Conservation (phyloP, 805 yeast species). For the Candida oleophila region DNA sequence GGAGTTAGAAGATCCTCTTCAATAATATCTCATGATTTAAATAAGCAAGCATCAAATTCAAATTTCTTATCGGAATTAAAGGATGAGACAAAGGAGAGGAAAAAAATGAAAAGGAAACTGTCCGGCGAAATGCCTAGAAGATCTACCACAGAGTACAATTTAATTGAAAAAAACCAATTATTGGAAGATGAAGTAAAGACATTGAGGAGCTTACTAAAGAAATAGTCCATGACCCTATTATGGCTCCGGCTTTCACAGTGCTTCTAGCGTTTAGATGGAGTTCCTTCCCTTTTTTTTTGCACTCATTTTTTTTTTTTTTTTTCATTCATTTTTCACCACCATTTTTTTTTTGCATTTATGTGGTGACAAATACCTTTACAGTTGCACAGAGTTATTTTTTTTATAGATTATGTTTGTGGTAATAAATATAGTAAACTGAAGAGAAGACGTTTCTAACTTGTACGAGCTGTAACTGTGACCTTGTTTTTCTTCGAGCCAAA, state of each 20-base stretch:
- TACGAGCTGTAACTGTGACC: neutral
- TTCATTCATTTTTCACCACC: too few species aligned
- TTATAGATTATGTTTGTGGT: neutral
- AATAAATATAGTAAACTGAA: too few species aligned
- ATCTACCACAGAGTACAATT: constrained; percentile 1
- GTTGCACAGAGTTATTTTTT: too few species aligned
- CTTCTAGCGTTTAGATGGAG: too few species aligned
- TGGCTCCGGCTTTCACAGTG: too few species aligned
- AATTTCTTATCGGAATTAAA: neutral
- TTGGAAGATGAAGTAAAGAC: neutral
- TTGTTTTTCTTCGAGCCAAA: neutral
- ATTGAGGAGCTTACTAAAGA: neutral
- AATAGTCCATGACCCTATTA: too few species aligned
- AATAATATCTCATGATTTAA: neutral
- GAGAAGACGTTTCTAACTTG: too few species aligned
- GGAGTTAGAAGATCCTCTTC: constrained; percentile 1
- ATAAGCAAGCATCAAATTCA: neutral
- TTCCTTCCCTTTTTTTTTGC: too few species aligned
- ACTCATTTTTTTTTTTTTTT: neutral
- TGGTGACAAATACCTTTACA: too few species aligned
- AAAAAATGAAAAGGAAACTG: constrained; percentile 5
- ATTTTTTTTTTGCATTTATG: neutral
- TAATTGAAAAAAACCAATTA: constrained; percentile 2
- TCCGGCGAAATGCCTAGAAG: constrained; percentile 3
- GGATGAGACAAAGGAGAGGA: constrained; percentile 3